A percentile compares a stretch with the other conserved stretches of the same genome.
phyloP scores from a whole-genome alignment of 2,329 filamentous ascomycete genomes.

The Alternaria alternata region DNA sequence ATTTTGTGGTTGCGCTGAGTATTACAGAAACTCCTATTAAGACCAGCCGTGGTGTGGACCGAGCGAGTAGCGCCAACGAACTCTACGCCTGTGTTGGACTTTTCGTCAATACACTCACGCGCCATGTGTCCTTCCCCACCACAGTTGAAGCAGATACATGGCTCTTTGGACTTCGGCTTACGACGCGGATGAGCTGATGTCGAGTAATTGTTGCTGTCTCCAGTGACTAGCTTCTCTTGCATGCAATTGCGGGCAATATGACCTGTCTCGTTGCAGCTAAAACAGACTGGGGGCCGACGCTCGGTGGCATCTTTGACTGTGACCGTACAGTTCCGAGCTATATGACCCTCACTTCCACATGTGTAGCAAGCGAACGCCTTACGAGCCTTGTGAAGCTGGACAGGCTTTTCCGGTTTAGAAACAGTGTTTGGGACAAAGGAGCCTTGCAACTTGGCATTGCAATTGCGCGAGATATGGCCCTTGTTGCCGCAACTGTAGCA shows the following conservation, averaged over 20 bases:
- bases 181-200: background rate
- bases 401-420: background rate
- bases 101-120: conserved; percentile 7
- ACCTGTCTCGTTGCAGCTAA: conserved; percentile 7
- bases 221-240: background rate
- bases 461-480: background rate
- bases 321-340: background rate
- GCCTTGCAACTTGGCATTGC: background rate
- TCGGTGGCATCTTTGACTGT: background rate
- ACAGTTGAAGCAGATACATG: conserved; percentile 24
- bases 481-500: background rate
- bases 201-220: background rate
- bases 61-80: background rate
- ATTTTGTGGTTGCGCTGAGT: conserved; percentile 10
- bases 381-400: background rate
- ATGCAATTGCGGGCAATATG: conserved; percentile 17
- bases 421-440: background rate
- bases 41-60: background rate
- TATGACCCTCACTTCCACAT: conserved; percentile 1
- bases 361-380: background rate
- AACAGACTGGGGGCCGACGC: background rate
- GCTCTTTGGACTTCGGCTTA: background rate
- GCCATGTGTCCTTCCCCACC: conserved; percentile 18
- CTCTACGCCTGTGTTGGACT: background rate
- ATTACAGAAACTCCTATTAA: conserved; percentile 11